Evolutionary conservation across 768 basidiomycete genomes (phyloP).

Genomic region (Cyclocybe aegerita): DNA sequence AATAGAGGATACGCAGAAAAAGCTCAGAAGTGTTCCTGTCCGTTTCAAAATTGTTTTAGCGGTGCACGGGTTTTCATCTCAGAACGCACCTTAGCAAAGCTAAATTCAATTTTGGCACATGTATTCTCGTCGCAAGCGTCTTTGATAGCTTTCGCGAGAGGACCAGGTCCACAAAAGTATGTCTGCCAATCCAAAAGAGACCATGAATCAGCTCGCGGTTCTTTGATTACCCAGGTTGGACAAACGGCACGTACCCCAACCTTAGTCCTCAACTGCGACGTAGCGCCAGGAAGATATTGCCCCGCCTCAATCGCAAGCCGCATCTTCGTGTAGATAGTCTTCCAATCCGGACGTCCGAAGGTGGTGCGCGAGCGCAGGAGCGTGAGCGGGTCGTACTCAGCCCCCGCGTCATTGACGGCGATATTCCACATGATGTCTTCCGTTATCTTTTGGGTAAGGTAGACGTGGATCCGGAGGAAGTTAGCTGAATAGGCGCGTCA

Average conservation of each 20-base stretch:
- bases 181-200: conserved; percentile 44
- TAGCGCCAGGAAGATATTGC: conserved; percentile 79
- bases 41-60: background rate
- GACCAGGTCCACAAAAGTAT: conserved; percentile 85
- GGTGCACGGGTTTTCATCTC: background rate
- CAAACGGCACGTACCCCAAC: conserved; percentile 62
- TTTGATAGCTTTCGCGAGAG: conserved; percentile 75
- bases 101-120: conserved; percentile 62
- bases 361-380: conserved; percentile 85
- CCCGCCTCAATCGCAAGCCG: conserved; percentile 79
- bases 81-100: conserved; percentile 72
- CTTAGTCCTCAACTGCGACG: conserved; percentile 76
- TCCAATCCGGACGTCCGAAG: conserved; percentile 93
- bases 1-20: too few species aligned
- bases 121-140: conserved; percentile 61
- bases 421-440: conserved; percentile 93
- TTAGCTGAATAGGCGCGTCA: conserved; percentile 52
- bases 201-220: background rate
- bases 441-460: conserved; percentile 82
- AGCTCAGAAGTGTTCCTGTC: conserved; percentile 60
- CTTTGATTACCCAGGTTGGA: background rate
- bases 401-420: conserved; percentile 83
- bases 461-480: conserved; percentile 90
- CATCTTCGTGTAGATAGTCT: conserved; percentile 73
- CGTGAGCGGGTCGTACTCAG: conserved; percentile 87